phyloP scores from a whole-genome alignment of 2,329 filamentous ascomycete genomes.

The Dactylonectria estremocensis region DNA sequence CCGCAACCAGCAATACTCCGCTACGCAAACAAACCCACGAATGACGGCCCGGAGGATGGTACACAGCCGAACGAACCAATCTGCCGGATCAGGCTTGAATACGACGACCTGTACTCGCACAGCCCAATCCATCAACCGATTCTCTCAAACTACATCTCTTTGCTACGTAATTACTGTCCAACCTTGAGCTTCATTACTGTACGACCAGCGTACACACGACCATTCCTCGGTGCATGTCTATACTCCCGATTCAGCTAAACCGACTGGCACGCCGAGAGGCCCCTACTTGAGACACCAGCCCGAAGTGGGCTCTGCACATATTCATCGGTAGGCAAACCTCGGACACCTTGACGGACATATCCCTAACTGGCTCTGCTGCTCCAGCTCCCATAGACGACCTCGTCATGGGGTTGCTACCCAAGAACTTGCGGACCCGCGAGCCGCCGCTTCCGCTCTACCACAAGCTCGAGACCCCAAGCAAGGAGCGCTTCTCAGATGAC shows the following conservation, averaged over 20 bases:
- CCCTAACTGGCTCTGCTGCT: constrained; percentile 8
- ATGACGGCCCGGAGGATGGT: constrained; percentile 33
- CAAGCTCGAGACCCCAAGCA: constrained; percentile 58
- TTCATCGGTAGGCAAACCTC: constrained; percentile 24
- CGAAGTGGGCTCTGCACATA: constrained; percentile 28
- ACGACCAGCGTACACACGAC: neutral
- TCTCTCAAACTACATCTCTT: neutral
- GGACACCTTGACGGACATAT: constrained; percentile 30
- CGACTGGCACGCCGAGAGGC: constrained; percentile 15
- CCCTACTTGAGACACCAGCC: constrained; percentile 25
- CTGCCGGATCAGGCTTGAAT: constrained; percentile 4
- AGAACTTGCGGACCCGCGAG: constrained; percentile 64
- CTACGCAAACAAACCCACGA: constrained; percentile 46
- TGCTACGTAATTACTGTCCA: no score
- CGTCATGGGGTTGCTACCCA: constrained; percentile 67
- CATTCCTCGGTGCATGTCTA: neutral
- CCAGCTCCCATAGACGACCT: constrained; percentile 25
- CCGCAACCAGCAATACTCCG: constrained; percentile 41
- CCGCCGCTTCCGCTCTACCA: constrained; percentile 68
- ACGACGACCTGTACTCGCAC: constrained; percentile 13
- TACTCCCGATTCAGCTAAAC: neutral
- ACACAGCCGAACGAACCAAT: neutral
- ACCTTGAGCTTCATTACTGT: constrained; percentile 1
- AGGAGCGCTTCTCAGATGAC: constrained; percentile 68
- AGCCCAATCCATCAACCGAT: neutral